These are phyloP conservation scores for Rhizophagus prolifer DNA, from an alignment of 192 early-diverging fungal species.

Conservation along the genomic window DNA sequence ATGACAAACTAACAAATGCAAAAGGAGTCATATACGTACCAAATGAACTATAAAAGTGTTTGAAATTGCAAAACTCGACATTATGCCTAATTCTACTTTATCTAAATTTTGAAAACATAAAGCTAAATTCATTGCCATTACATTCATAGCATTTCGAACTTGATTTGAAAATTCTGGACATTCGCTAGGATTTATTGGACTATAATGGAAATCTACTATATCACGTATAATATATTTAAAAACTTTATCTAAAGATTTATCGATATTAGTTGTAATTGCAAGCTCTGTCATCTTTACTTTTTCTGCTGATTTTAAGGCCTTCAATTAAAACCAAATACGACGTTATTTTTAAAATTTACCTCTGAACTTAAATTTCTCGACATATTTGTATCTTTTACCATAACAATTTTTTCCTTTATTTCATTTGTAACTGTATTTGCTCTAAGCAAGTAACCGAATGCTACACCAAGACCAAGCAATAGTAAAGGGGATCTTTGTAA, in stretches of 20 bases:
- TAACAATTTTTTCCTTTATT: neutral
- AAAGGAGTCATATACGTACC: constrained; percentile 34
- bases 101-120: constrained; percentile 35
- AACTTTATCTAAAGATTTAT: neutral
- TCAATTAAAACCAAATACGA: neutral
- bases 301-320: neutral
- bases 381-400: neutral
- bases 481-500: constrained; percentile 7
- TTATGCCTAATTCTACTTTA: constrained; percentile 48
- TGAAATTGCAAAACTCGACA: constrained; percentile 49
- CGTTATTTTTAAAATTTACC: neutral
- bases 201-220: constrained; percentile 13
- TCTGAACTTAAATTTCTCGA: neutral
- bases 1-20: neutral
- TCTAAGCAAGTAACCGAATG: neutral
- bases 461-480: neutral
- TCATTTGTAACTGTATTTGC: neutral
- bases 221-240: constrained; percentile 22
- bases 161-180: constrained; percentile 5
- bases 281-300: constrained; percentile 3
- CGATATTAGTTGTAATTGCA: neutral
- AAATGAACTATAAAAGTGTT: constrained; percentile 60
- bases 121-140: constrained; percentile 43
- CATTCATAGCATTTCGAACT: constrained; percentile 28
- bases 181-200: constrained; percentile 11